Evolutionary conservation across 2,329 filamentous ascomycete genomes (phyloP).

Genomic region (Daldinia eschscholtzii): DNA sequence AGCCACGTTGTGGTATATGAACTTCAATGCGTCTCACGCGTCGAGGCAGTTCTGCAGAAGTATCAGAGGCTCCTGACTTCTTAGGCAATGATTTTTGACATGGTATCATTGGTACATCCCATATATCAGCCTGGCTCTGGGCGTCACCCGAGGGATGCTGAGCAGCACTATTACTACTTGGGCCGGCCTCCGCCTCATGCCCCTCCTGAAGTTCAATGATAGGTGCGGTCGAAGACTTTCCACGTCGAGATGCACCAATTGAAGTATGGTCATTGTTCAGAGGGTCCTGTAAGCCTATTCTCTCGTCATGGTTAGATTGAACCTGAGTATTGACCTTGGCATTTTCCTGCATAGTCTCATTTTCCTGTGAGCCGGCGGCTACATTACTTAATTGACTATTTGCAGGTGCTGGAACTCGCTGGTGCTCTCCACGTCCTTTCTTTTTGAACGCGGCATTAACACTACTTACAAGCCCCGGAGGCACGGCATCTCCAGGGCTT

Average conservation of each 20-base stretch:
- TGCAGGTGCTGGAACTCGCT: background rate
- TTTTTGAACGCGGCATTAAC: constrained; percentile 43
- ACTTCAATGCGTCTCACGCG: background rate
- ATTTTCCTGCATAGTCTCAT: background rate
- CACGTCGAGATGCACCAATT: background rate
- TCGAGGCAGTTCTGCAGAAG: background rate
- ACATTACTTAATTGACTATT: background rate
- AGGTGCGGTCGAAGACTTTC: background rate
- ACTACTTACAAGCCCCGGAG: constrained; percentile 38
- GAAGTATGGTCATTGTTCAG: constrained; percentile 4
- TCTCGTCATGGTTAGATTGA: constrained; percentile 8
- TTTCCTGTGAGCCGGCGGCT: background rate
- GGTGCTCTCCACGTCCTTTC: constrained; percentile 6
- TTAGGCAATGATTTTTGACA: constrained; percentile 6
- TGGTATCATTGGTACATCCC: constrained; percentile 33
- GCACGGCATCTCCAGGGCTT: constrained; percentile 38
- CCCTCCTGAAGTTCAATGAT: background rate
- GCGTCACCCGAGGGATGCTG: background rate
- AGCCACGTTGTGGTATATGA: constrained; percentile 7
- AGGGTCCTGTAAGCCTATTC: constrained; percentile 9
- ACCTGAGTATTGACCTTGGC: background rate
- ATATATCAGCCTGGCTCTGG: constrained; percentile 17
- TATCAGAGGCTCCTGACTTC: background rate
- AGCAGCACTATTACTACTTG: background rate
- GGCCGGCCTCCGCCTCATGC: background rate